Conservation (phyloP, 108 stramenopile species). For the Asterionellopsis glacialis region DNA sequence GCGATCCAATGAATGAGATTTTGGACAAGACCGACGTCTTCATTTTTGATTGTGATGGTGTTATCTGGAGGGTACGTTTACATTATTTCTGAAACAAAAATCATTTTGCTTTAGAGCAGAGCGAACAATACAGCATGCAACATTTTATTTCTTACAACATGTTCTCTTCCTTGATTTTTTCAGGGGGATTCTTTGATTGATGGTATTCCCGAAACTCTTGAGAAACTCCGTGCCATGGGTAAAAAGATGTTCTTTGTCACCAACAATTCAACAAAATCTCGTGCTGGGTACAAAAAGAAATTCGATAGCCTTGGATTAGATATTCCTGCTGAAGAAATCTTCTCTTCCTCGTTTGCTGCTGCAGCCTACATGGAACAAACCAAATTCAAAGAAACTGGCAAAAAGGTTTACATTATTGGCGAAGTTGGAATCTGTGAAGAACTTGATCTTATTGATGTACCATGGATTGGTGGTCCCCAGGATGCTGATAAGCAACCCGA, state of each 20-base stretch:
- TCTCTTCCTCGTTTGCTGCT: slow-evolving; percentile 92
- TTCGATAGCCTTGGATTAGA: slow-evolving; percentile 88
- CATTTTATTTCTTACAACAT: not conserved
- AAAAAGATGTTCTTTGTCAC: slow-evolving; percentile 98
- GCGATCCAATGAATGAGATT: slow-evolving; percentile 59
- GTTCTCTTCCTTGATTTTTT: not conserved
- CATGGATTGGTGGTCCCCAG: slow-evolving; percentile 91
- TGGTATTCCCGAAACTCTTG: slow-evolving; percentile 90
- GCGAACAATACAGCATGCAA: not conserved
- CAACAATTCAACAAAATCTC: slow-evolving; percentile 96
- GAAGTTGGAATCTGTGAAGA: slow-evolving; percentile 96
- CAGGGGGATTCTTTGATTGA: slow-evolving; percentile 91
- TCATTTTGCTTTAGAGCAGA: not conserved
- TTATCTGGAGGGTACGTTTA: slow-evolving; percentile 82
- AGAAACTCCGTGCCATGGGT: slow-evolving; percentile 73
- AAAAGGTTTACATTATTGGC: slow-evolving; percentile 96
- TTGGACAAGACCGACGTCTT: slow-evolving; percentile 89
- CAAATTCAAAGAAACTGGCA: slow-evolving; percentile 89
- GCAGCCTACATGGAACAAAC: slow-evolving; percentile 98
- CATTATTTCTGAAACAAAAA: not conserved
- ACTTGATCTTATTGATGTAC: slow-evolving; percentile 91
- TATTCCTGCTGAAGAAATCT: slow-evolving; percentile 92
- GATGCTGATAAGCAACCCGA: slow-evolving; percentile 83
- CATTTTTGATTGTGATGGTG: slow-evolving; percentile 99
- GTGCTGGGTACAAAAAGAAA: slow-evolving; percentile 90